Evolutionary conservation across 1,284 basidiomycete species (phyloP).

Genomic region (Ustilago lituana): DNA sequence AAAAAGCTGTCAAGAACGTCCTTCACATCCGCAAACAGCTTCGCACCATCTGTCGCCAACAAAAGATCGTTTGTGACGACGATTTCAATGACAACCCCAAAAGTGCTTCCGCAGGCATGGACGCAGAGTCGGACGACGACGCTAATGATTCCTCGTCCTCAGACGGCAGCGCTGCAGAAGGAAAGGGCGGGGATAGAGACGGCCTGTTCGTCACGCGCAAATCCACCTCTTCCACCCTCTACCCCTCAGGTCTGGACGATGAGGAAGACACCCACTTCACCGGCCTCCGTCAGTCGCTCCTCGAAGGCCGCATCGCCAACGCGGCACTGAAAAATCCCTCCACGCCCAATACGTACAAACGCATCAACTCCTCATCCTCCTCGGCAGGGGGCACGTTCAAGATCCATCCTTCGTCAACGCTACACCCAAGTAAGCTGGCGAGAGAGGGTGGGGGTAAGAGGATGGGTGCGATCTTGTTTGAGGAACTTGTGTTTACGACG

Average conservation of each 20-base stretch:
- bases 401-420: conserved; percentile 58
- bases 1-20: conserved; percentile 57
- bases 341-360: conserved; percentile 46
- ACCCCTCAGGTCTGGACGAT: neutral
- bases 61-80: conserved; percentile 60
- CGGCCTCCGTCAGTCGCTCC: conserved; percentile 46
- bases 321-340: conserved; percentile 55
- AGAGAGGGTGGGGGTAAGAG: conserved; percentile 14
- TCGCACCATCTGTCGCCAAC: conserved; percentile 49
- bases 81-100: conserved; percentile 13
- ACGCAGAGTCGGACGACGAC: conserved; percentile 8
- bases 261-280: conserved; percentile 37
- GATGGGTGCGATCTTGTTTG: conserved; percentile 59
- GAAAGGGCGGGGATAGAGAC: neutral
- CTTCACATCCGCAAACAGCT: conserved; percentile 61
- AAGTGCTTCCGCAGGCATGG: neutral
- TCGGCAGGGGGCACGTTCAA: conserved; percentile 47
- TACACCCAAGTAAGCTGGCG: conserved; percentile 46
- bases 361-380: conserved; percentile 28
- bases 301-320: conserved; percentile 49
- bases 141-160: conserved; percentile 1
- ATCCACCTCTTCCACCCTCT: neutral
- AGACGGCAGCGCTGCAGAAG: neutral
- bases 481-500: conserved; percentile 64
- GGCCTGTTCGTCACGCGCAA: conserved; percentile 38